Evolutionary conservation across 768 basidiomycete genomes (phyloP).

Genomic region (Boletus bicolor): DNA sequence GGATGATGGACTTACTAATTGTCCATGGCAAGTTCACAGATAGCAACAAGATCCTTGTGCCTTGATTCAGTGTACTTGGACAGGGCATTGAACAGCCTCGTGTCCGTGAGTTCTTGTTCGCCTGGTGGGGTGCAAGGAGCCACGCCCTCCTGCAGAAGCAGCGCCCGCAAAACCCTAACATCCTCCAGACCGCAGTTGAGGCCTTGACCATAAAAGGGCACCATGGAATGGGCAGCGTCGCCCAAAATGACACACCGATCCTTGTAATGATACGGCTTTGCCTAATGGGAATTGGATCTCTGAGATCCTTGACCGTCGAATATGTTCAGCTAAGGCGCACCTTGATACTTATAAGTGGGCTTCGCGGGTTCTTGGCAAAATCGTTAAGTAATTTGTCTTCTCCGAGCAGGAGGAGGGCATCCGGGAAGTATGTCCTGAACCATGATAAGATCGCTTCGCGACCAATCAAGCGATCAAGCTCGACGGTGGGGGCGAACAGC

Average conservation of each 20-base stretch:
- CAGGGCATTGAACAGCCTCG: constrained; percentile 62
- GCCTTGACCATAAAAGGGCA: constrained; percentile 97
- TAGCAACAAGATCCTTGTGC: constrained; percentile 86
- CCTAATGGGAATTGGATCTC: constrained; percentile 41
- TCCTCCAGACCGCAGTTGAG: constrained; percentile 98
- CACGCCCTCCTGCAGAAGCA: constrained; percentile 72
- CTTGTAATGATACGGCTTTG: constrained; percentile 85
- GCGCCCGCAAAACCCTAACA: constrained; percentile 79
- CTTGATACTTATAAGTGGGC: constrained; percentile 89
- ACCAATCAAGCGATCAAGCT: constrained; percentile 65
- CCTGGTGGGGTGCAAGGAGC: constrained; percentile 38
- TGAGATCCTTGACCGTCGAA: constrained; percentile 18
- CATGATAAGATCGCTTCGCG: constrained; percentile 59
- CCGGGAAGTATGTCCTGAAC: constrained; percentile 84
- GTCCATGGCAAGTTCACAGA: constrained; percentile 88
- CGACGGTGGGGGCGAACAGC: constrained; percentile 81
- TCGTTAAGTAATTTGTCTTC: constrained; percentile 72
- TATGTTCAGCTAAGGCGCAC: constrained; percentile 44
- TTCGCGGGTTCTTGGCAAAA: constrained; percentile 82
- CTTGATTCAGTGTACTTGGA: constrained; percentile 76
- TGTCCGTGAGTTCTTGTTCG: constrained; percentile 43
- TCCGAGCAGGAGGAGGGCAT: constrained; percentile 84
- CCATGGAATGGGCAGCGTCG: constrained; percentile 97
- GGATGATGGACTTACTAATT: constrained; percentile 77
- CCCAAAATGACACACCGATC: constrained; percentile 87